phyloP scores from a whole-genome alignment of 768 basidiomycete genomes.

The Russula foetens region DNA sequence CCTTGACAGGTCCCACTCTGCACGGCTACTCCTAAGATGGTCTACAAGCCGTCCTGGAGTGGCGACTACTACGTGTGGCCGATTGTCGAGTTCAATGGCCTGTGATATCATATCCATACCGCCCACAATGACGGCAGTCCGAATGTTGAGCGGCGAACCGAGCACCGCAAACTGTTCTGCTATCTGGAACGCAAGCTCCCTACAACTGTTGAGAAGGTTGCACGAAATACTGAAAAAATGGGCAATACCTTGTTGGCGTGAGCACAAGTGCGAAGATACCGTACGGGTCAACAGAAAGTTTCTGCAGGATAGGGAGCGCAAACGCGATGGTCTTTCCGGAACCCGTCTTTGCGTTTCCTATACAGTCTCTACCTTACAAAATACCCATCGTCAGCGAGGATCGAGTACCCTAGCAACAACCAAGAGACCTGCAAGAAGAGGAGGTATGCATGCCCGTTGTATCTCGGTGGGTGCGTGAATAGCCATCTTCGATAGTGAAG shows the following conservation, averaged over 20 bases:
- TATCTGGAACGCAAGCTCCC: constrained; percentile 96
- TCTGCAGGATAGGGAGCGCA: constrained; percentile 89
- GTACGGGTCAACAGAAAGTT: constrained; percentile 81
- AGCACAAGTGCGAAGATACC: constrained; percentile 91
- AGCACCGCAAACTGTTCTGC: constrained; percentile 93
- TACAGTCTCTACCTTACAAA: constrained; percentile 79
- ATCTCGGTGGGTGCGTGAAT: constrained; percentile 81
- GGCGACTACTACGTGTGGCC: constrained; percentile 91
- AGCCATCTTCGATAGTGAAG: constrained; percentile 71
- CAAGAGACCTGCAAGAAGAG: constrained; percentile 63
- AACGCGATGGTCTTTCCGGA: constrained; percentile 98
- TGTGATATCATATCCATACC: constrained; percentile 99
- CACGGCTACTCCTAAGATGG: constrained; percentile 65
- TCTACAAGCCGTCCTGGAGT: constrained; percentile 95
- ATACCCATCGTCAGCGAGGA: constrained; percentile 16
- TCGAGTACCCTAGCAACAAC: not conserved
- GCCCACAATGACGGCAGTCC: constrained; percentile 86
- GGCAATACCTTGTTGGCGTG: constrained; percentile 80
- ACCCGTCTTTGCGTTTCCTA: constrained; percentile 96
- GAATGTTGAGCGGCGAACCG: constrained; percentile 70
- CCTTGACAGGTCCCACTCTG: constrained; percentile 78
- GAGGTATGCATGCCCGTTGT: constrained; percentile 85
- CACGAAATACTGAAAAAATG: not conserved
- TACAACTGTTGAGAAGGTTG: constrained; percentile 26
- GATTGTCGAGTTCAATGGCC: constrained; percentile 73